A percentile compares a stretch with the other conserved stretches of the same genome.
phyloP scores from a whole-genome alignment of 352 stramenopile species.

The Pythium insidiosum region DNA sequence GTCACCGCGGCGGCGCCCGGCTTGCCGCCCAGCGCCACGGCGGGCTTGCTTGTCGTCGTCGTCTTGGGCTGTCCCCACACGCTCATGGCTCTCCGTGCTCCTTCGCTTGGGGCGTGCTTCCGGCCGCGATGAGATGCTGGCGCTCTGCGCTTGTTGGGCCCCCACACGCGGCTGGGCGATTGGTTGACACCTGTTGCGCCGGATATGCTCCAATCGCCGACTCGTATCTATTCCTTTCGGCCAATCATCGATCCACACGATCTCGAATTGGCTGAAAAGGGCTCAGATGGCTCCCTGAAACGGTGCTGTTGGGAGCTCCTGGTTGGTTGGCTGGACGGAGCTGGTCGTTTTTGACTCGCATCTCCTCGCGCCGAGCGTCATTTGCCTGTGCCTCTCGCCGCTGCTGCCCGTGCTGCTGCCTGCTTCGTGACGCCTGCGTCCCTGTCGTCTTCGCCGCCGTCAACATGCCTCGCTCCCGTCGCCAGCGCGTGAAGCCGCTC shows the following conservation, averaged over 20 bases:
- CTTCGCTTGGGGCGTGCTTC: no score
- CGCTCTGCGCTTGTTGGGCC: background rate
- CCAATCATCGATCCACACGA: background rate
- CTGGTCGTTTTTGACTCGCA: no score
- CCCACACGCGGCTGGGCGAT: conserved; percentile 15
- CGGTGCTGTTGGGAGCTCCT: background rate
- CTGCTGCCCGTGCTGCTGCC: no score
- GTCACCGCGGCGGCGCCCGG: conserved; percentile 1
- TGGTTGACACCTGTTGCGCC: conserved; percentile 30
- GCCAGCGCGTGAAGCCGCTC: conserved; percentile 85
- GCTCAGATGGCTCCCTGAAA: background rate
- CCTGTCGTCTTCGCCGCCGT: no score
- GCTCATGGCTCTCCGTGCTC: conserved; percentile 19
- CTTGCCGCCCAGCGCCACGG: no score
- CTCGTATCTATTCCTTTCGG: background rate
- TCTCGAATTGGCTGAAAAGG: conserved; percentile 36
- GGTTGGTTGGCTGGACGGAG: conserved; percentile 48
- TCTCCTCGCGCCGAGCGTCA: no score
- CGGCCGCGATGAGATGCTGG: no score
- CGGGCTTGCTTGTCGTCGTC: conserved; percentile 12
- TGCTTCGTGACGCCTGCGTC: no score
- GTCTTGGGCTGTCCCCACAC: conserved; percentile 51
- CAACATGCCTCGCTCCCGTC: conserved; percentile 83
- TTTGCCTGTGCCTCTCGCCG: no score
- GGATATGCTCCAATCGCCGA: no score